Percentiles rank a stretch among this genome's conserved stretches.
Conservation (phyloP, 495 filamentous ascomycete species). For the Aspergillus steynii region DNA sequence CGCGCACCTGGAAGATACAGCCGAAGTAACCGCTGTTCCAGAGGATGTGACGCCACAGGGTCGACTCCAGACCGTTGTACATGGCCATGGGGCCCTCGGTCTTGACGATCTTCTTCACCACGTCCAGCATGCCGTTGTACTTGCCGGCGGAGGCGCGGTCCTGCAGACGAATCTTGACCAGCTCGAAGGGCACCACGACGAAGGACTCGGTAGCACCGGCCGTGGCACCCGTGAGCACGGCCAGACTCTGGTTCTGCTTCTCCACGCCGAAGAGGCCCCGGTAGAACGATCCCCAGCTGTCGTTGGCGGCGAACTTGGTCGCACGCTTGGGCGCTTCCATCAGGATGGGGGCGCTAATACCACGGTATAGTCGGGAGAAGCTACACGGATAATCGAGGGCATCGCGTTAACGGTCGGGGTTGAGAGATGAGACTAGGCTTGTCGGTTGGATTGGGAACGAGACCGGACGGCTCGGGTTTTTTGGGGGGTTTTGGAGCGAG, state of each 20-base stretch:
- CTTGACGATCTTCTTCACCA: constrained; percentile 78
- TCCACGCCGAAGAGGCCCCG: constrained; percentile 74
- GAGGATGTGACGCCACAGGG: constrained; percentile 93
- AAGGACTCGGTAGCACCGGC: constrained; percentile 96
- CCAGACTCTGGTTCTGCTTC: constrained; percentile 88
- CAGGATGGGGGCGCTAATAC: constrained; percentile 91
- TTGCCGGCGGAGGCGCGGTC: constrained; percentile 92
- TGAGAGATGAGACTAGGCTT: too few species aligned
- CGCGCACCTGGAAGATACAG: constrained; percentile 93
- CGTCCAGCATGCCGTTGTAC: constrained; percentile 93
- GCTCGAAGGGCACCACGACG: constrained; percentile 91
- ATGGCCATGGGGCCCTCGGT: constrained; percentile 83
- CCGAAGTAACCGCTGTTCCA: constrained; percentile 99
- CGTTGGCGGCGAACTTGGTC: constrained; percentile 98
- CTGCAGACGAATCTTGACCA: constrained; percentile 95
- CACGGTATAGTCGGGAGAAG: constrained; percentile 87
- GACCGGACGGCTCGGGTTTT: constrained; percentile 2
- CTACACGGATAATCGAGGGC: constrained; percentile 23
- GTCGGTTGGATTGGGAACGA: neutral
- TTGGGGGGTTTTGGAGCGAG: constrained; percentile 4
- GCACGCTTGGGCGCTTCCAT: constrained; percentile 99
- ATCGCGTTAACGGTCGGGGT: neutral
- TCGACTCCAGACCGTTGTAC: constrained; percentile 96
- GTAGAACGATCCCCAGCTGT: constrained; percentile 94
- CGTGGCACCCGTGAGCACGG: constrained; percentile 87